Evolutionary conservation across 73 alveolate genomes (phyloP), one percentile per base, ranked within the genome.

Genomic region (Paraurostyla sp.): DNA sequence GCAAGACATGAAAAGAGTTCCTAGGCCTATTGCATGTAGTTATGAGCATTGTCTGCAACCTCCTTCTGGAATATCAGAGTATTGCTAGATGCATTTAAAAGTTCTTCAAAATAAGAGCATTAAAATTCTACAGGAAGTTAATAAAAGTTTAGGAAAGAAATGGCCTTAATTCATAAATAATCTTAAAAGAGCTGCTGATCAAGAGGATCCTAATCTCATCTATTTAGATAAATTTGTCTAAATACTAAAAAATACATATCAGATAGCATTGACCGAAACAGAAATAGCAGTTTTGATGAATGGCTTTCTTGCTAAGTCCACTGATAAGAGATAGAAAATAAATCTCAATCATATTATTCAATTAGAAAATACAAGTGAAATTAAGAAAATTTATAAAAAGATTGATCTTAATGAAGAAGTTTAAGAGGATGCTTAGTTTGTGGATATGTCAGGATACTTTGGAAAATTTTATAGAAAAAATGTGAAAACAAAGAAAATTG

Each of bases 71-170:
- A 25, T 52, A 9, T 42, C 52, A 3, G 65, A 25, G n/a, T 78
- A 51, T 51, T 78, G 89, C 68, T 20, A 51, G 40, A 78, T 78
- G 89, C 89, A 78, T 36, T 16, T 78, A 6, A 78, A 52, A 52
- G 52, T 78, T 54, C 1, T 78, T 58, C 2, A 49, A 54, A 78
- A 51, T 54, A 78, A 78, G 62, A 32, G 80, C 42, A 51, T 49
- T 13, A 73, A 73, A 71, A 73, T 73, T 43, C 29, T 73, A 9
- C 36, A 43, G 27, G 30, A 27, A 25, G 13, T 73, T 9, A 4
- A 46, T 45, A 22, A 6, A 2, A 3, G 46, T 45, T 38, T 73
- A 13, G 71, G 71, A 1, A 22, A 13, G 4, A 73, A 45, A 46
- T 73, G 86, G 86, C 86, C 86, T 43, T 49, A 73, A 25, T 73